Evolutionary conservation across 2,329 filamentous ascomycete species (phyloP).

Genomic region (Aspergillus pseudoviridinutans): DNA sequence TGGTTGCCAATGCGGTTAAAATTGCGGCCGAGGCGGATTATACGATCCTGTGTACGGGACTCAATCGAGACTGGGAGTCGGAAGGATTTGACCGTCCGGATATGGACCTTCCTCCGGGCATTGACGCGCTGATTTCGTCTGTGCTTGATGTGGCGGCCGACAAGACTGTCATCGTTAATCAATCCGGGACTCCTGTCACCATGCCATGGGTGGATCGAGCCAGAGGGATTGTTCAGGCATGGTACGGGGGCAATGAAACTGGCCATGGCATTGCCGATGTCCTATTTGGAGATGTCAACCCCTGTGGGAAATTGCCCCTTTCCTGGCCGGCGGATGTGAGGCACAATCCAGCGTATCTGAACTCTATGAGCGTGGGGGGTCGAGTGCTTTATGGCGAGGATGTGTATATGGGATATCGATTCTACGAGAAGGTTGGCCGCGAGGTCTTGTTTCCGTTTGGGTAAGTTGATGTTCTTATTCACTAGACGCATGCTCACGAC

Average conservation of each 20-base stretch:
- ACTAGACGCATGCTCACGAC: background rate
- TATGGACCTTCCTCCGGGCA: slow-evolving; percentile 52
- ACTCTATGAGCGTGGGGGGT: slow-evolving; percentile 65
- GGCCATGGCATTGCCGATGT: slow-evolving; percentile 77
- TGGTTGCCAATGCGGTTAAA: slow-evolving; percentile 10
- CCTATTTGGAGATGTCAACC: slow-evolving; percentile 67
- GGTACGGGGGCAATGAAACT: slow-evolving; percentile 79
- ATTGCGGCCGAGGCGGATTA: slow-evolving; percentile 16
- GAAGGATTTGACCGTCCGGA: slow-evolving; percentile 45
- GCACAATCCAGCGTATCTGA: slow-evolving; percentile 71
- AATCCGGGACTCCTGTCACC: slow-evolving; percentile 65
- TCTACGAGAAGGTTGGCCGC: slow-evolving; percentile 65
- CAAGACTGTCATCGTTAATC: slow-evolving; percentile 64
- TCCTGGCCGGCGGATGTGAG: slow-evolving; percentile 63
- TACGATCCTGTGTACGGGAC: slow-evolving; percentile 19
- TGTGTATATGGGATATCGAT: slow-evolving; percentile 73
- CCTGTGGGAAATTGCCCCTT: slow-evolving; percentile 68
- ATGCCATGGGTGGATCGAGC: slow-evolving; percentile 44
- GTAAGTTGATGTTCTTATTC: slow-evolving; percentile 8
- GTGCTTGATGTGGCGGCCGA: slow-evolving; percentile 63
- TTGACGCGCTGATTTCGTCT: slow-evolving; percentile 55
- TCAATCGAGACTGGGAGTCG: slow-evolving; percentile 31
- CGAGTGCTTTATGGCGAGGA: slow-evolving; percentile 72
- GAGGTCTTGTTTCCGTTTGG: slow-evolving; percentile 68
- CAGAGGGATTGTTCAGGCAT: slow-evolving; percentile 64